These are phyloP conservation scores for Leccinellum albellum DNA, from an alignment of 768 basidiomycete genomes.

Conservation along the genomic window DNA sequence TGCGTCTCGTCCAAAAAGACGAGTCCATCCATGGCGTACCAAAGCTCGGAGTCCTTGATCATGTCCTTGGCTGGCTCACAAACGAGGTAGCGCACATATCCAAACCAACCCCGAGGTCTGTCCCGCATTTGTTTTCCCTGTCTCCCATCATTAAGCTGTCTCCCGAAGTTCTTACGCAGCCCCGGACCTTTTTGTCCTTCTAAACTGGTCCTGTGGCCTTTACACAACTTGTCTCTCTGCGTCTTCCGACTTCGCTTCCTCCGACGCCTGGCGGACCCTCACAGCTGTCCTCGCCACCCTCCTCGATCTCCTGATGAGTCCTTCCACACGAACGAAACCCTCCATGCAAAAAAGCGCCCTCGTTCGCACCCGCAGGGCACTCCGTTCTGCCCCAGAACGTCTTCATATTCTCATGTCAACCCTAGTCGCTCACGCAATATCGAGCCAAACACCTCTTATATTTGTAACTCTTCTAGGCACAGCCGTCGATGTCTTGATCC, in stretches of 20 bases:
- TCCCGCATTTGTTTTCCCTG: slow-evolving; percentile 4
- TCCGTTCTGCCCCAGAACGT: slow-evolving; percentile 57
- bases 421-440: slow-evolving; percentile 49
- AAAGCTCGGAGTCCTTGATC: slow-evolving; percentile 60
- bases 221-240: slow-evolving; percentile 49
- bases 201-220: slow-evolving; percentile 67
- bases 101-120: slow-evolving; percentile 57
- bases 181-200: slow-evolving; percentile 61
- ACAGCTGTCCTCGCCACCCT: slow-evolving; percentile 55
- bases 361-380: slow-evolving; percentile 58
- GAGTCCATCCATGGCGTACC: slow-evolving; percentile 41
- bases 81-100: slow-evolving; percentile 59
- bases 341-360: slow-evolving; percentile 60
- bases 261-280: slow-evolving; percentile 50
- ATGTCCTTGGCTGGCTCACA: slow-evolving; percentile 73
- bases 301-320: slow-evolving; percentile 55
- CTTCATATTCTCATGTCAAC: slow-evolving; percentile 51
- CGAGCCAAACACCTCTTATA: slow-evolving; percentile 39
- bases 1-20: slow-evolving; percentile 62
- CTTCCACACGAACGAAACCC: slow-evolving; percentile 48
- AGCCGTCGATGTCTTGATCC: slow-evolving; percentile 64
- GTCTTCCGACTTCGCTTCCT: slow-evolving; percentile 43
- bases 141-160: neutral
- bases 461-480: slow-evolving; percentile 59
- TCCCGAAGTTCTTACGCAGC: slow-evolving; percentile 49